These are phyloP conservation scores for Aspergillus spinulosporus DNA, from an alignment of 2,329 filamentous ascomycete genomes.

Conservation along the genomic window DNA sequence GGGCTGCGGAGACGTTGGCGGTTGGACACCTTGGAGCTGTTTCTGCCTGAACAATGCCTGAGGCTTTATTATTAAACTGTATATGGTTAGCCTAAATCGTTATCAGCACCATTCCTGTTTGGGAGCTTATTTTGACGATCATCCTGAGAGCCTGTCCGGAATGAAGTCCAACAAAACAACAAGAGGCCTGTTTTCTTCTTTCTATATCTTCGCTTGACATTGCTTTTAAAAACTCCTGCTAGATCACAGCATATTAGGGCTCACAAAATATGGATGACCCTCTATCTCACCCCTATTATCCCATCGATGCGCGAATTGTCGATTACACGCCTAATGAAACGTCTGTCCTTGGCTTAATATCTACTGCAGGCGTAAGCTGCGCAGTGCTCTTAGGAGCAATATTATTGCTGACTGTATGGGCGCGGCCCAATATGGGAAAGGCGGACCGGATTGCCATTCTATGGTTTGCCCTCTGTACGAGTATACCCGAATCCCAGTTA, in stretches of 20 bases:
- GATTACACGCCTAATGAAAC: slow-evolving; percentile 68
- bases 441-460: slow-evolving; percentile 62
- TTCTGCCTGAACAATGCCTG: background rate
- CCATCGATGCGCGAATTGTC: slow-evolving; percentile 61
- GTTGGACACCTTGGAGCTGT: slow-evolving; percentile 5
- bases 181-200: too few species aligned
- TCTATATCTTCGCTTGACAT: background rate
- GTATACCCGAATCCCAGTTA: background rate
- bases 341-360: slow-evolving; percentile 59
- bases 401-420: slow-evolving; percentile 53
- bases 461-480: slow-evolving; percentile 73
- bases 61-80: background rate
- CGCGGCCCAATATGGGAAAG: slow-evolving; percentile 54
- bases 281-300: slow-evolving; percentile 69
- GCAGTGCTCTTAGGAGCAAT: slow-evolving; percentile 59
- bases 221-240: background rate
- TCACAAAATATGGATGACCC: background rate
- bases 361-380: slow-evolving; percentile 60
- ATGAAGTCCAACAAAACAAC: too few species aligned
- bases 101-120: background rate
- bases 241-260: background rate
- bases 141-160: background rate
- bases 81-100: background rate
- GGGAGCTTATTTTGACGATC: background rate
- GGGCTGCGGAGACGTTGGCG: slow-evolving; percentile 7